Evolutionary conservation across 1,284 basidiomycete genomes (phyloP), one percentile per base, ranked within the genome.

Genomic region (Cystobasidiaceae sp.): DNA sequence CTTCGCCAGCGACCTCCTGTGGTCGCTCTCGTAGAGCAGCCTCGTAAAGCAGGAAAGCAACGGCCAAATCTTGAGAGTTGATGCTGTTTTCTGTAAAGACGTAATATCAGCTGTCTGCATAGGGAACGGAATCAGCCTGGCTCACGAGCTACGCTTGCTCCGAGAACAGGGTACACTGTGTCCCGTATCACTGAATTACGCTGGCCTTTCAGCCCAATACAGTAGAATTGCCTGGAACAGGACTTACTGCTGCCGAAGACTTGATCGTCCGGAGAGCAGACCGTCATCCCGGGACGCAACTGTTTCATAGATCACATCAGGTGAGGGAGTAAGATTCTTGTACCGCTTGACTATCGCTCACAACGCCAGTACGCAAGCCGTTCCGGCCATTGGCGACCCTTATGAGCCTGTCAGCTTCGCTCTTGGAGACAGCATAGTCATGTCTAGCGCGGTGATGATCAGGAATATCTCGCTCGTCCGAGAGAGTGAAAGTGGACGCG

Each of bases 261-360:
- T 15, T 54, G 61, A 56, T 64, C 61, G 6, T 43, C 37, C 1
- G 61, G 51, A 21, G 49, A 43, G 23, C 41, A 56, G 9, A 64
- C 43, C 2, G 51, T 46, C 61, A 64, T 64, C 17, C 61, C 61
- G 11, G 61, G 61, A 5, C 61, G 51, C 5, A 64, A 21, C 61
- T 64, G 52, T 4, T 13, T 4, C n/a, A 25, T n/a, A 39, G 37
- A 39, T 39, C 11, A 11, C n/a, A n/a, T 11, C 37, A 39, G n/a
- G 37, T 39, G 37, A 39, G n/a, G 2, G 3, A 33, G 32, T 4
- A 19, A 11, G 9, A 9, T 25, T 23, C 48, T 28, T 30, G 27
- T 23, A 9, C 5, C 21, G 17, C 39, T n/a, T 21, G 37, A 5
- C n/a, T 3, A 32, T 17, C 3, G 23, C 61, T 56, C 21, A 64